Percentiles rank a stretch among this genome's conserved stretches.
Conservation (phyloP, 495 filamentous ascomycete species). For the Monascus purpureus region DNA sequence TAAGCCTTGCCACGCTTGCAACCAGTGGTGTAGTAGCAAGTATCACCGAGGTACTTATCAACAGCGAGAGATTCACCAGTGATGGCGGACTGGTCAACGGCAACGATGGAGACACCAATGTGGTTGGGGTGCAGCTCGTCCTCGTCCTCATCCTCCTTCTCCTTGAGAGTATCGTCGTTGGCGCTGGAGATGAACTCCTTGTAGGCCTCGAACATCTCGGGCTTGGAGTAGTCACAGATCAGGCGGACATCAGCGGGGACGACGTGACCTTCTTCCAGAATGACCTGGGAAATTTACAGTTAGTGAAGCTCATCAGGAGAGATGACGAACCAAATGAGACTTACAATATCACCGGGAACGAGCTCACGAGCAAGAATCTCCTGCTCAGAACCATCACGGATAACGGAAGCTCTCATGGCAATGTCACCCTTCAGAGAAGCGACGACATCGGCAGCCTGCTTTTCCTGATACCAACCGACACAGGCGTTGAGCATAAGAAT, state of each 20-base stretch:
- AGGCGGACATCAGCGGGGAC: slow-evolving; percentile 62
- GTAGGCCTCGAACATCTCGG: slow-evolving; percentile 58
- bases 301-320: too few relatives aligned
- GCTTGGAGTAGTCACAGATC: slow-evolving; percentile 61
- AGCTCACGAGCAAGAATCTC: slow-evolving; percentile 68
- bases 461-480: slow-evolving; percentile 81
- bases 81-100: slow-evolving; percentile 61
- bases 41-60: slow-evolving; percentile 64
- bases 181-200: slow-evolving; percentile 47
- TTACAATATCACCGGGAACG: slow-evolving; percentile 68
- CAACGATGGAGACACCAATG: slow-evolving; percentile 48
- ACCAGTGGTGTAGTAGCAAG: slow-evolving; percentile 61
- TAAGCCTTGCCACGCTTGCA: slow-evolving; percentile 69
- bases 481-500: slow-evolving; percentile 67
- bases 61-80: slow-evolving; percentile 67
- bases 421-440: slow-evolving; percentile 72
- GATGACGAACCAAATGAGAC: slow-evolving; percentile 15
- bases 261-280: slow-evolving; percentile 64
- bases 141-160: slow-evolving; percentile 48
- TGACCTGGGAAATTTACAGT: slow-evolving; percentile 34
- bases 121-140: slow-evolving; percentile 42
- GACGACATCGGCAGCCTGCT: slow-evolving; percentile 74
- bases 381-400: slow-evolving; percentile 57
- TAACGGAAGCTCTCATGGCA: slow-evolving; percentile 59
- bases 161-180: slow-evolving; percentile 46